Evolutionary conservation across 2,329 filamentous ascomycete genomes (phyloP).

Genomic region (Colletotrichum eleusines): DNA sequence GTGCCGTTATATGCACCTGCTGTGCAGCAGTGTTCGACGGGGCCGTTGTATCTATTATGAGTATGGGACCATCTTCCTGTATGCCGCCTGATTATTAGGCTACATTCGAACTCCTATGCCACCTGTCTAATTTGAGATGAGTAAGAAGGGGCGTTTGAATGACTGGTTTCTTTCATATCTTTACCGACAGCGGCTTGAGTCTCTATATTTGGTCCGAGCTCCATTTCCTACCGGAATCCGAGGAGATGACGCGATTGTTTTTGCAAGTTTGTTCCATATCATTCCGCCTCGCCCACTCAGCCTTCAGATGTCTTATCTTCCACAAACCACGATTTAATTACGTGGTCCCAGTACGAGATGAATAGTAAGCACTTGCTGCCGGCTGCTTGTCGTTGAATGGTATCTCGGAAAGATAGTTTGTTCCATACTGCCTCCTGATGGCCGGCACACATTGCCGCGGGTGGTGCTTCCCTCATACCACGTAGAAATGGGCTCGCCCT

Average conservation of each 20-base stretch:
- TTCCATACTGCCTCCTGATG: background rate
- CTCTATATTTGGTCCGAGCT: no score
- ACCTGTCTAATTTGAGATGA: background rate
- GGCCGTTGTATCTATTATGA: background rate
- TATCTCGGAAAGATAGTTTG: background rate
- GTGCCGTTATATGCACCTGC: background rate
- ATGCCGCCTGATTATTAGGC: background rate
- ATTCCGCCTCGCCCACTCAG: background rate
- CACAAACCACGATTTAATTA: background rate
- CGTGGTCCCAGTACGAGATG: background rate
- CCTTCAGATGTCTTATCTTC: background rate
- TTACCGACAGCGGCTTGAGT: background rate
- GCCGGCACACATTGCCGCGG: background rate
- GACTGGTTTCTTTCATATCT: background rate
- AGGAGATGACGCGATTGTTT: rapidly evolving
- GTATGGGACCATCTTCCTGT: background rate
- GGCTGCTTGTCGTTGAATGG: background rate
- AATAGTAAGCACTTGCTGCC: background rate
- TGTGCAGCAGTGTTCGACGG: background rate
- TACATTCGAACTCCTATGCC: background rate
- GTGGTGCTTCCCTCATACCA: background rate
- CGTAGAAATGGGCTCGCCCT: background rate
- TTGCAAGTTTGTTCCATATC: background rate
- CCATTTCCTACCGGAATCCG: background rate
- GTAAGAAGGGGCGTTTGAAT: background rate